Percentiles rank a stretch among this genome's conserved stretches.
Conservation (phyloP, 2,329 filamentous ascomycete genomes). For the Colletotrichum incanum region DNA sequence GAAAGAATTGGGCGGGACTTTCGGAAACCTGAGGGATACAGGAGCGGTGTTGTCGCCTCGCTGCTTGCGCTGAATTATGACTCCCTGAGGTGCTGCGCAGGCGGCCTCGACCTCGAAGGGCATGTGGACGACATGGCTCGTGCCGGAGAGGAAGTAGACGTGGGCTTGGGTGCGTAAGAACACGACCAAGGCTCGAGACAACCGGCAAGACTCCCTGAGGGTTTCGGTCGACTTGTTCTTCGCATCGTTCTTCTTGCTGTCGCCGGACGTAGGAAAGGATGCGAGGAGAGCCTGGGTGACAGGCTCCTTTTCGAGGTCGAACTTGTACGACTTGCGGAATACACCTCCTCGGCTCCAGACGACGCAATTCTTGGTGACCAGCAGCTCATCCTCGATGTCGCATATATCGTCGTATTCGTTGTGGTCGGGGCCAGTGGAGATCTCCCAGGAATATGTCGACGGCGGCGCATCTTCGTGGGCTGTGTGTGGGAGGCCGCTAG, state of each 20-base stretch:
- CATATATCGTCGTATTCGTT: constrained; percentile 54
- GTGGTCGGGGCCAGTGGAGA: constrained; percentile 57
- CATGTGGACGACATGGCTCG: constrained; percentile 90
- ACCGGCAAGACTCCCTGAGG: constrained; percentile 43
- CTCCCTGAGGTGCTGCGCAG: constrained; percentile 84
- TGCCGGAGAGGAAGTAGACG: constrained; percentile 90
- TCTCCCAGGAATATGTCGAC: constrained; percentile 83
- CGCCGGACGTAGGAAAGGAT: constrained; percentile 77
- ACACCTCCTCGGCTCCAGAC: constrained; percentile 92
- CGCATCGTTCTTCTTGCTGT: constrained; percentile 47
- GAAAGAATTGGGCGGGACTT: constrained; percentile 87
- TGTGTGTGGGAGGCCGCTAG: constrained; percentile 86
- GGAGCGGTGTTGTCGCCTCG: constrained; percentile 65
- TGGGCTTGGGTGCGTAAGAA: constrained; percentile 94
- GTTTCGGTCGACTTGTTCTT: constrained; percentile 32
- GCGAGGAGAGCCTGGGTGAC: constrained; percentile 91
- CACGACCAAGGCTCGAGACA: constrained; percentile 84
- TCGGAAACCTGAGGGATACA: constrained; percentile 70
- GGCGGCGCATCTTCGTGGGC: constrained; percentile 82
- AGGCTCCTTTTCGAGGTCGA: constrained; percentile 88
- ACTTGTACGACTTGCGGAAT: constrained; percentile 88
- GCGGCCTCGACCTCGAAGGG: constrained; percentile 95
- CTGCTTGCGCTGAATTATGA: constrained; percentile 88
- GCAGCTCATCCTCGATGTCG: constrained; percentile 81
- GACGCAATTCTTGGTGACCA: constrained; percentile 82